These are phyloP conservation scores for Fragosphaeria purpurea DNA, from an alignment of 2,329 filamentous ascomycete species.

Conservation along the genomic window DNA sequence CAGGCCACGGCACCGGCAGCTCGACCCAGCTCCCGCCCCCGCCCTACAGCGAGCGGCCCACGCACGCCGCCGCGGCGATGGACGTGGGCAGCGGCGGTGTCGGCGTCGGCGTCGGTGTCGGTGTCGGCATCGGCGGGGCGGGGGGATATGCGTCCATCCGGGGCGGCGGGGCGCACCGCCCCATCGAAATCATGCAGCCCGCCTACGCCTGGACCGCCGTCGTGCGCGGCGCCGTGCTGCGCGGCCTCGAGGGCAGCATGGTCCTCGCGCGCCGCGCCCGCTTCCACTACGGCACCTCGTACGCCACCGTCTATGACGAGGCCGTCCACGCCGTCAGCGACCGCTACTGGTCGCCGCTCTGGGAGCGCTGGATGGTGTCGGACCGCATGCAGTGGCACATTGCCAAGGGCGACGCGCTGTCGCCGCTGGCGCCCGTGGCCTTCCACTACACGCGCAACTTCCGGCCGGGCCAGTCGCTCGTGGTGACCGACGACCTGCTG, in stretches of 20 bases:
- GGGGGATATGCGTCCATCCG: no score
- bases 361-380: constrained; percentile 75
- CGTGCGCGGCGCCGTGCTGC: constrained; percentile 64
- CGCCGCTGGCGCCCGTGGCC: constrained; percentile 61
- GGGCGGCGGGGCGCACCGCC: constrained; percentile 18
- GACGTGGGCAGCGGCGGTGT: not conserved
- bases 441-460: constrained; percentile 86
- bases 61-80: constrained; percentile 38
- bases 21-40: constrained; percentile 35
- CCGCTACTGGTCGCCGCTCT: constrained; percentile 68
- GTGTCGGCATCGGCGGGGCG: not conserved
- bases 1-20: not conserved
- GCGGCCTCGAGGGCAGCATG: constrained; percentile 69
- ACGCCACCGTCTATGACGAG: constrained; percentile 72
- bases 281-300: constrained; percentile 72
- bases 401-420: constrained; percentile 66
- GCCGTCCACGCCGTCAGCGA: constrained; percentile 62
- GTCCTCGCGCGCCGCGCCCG: constrained; percentile 64
- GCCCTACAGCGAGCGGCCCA: constrained; percentile 60
- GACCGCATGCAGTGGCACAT: constrained; percentile 84
- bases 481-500: constrained; percentile 73
- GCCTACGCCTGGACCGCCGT: constrained; percentile 76
- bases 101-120: not conserved
- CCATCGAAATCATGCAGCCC: constrained; percentile 72
- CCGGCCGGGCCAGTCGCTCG: constrained; percentile 62